Conservation (phyloP, 495 filamentous ascomycete species). For the Aspergillus leporis region DNA sequence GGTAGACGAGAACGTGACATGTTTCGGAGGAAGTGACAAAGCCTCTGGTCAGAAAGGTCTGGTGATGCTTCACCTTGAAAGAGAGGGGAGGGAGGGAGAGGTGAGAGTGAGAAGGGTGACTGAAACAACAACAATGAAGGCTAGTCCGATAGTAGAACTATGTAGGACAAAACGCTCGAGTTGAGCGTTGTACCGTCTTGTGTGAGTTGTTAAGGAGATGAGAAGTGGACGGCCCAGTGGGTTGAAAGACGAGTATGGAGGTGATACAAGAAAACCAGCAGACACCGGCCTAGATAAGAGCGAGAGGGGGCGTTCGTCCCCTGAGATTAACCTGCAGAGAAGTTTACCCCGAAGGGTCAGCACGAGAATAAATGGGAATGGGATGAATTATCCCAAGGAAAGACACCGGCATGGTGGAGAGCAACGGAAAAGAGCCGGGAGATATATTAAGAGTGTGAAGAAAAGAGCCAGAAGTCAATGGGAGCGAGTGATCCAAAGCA, state of each 20-base stretch:
- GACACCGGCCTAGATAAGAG: neutral
- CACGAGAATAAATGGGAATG: neutral
- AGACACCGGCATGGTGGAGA: slow-evolving; percentile 9
- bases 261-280: neutral
- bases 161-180: slow-evolving; percentile 3
- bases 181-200: slow-evolving; percentile 3
- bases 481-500: neutral
- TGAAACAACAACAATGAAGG: neutral
- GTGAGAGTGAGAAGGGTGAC: slow-evolving; percentile 3
- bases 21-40: slow-evolving; percentile 19
- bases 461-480: neutral
- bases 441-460: slow-evolving; percentile 1
- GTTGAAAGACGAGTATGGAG: neutral
- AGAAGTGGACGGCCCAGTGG: neutral
- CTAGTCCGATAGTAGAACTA: neutral
- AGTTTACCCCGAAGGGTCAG: neutral
- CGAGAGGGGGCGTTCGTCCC: neutral
- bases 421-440: slow-evolving; percentile 9
- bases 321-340: neutral
- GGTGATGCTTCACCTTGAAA: neutral
- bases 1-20: slow-evolving; percentile 75
- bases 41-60: neutral
- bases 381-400: neutral
- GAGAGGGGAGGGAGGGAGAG: slow-evolving; percentile 3
- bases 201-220: neutral